Conservation (phyloP, 2,329 filamentous ascomycete genomes). For the Colletotrichum sp. region DNA sequence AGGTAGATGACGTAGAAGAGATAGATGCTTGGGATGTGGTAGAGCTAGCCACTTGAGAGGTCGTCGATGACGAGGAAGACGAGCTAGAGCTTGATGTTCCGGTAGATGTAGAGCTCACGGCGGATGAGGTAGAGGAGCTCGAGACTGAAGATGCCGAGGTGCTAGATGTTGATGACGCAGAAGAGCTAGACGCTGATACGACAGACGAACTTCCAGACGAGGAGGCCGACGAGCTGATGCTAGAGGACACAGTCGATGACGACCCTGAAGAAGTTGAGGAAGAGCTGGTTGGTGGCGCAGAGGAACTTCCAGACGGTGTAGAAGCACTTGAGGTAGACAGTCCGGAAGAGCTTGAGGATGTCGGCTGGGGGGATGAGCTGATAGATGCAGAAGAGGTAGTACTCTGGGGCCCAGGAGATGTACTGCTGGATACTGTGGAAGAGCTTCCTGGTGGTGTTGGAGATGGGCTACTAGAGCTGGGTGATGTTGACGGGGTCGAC, state of each 20-base stretch:
- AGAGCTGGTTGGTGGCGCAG: not conserved
- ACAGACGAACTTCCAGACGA: not conserved
- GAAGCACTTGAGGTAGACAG: not conserved
- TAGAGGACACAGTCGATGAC: not conserved
- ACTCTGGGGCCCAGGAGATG: not conserved
- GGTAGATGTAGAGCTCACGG: not conserved
- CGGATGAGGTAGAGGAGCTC: not conserved
- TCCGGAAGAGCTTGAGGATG: not conserved
- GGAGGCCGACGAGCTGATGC: not conserved
- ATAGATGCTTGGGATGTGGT: not conserved
- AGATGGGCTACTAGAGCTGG: not conserved
- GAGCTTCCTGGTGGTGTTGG: rapidly evolving
- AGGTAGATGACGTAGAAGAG: not conserved
- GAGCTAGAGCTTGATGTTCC: not conserved
- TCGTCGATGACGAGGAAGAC: not conserved
- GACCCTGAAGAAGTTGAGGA: not conserved
- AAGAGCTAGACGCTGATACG: not conserved
- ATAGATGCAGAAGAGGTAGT: not conserved
- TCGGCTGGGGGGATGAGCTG: not conserved
- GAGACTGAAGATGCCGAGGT: not conserved
- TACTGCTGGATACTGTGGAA: not conserved
- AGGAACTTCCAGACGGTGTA: not conserved
- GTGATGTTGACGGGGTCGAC: not conserved
- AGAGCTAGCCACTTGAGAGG: not conserved
- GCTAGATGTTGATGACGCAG: not conserved